These are phyloP conservation scores for Apiotrichum veenhuisii DNA, from an alignment of 1,284 basidiomycete species.

Conservation along the genomic window DNA sequence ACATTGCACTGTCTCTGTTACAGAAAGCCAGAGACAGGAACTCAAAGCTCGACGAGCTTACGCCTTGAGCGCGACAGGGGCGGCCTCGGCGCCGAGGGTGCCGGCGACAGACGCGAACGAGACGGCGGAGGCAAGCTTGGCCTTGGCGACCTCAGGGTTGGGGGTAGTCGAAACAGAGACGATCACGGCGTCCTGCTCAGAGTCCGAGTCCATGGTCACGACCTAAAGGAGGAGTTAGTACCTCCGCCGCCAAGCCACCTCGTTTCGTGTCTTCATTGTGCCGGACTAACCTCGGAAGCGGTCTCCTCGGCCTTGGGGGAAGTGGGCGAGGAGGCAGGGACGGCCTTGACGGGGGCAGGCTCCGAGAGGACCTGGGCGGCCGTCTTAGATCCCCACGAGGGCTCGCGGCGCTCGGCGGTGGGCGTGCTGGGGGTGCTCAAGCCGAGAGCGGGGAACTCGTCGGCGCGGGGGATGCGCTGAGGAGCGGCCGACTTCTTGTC, in stretches of 20 bases:
- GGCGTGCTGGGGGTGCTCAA: conserved; percentile 18
- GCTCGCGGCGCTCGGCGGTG: conserved; percentile 29
- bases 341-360: conserved; percentile 44
- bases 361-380: conserved; percentile 49
- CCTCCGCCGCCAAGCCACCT: not conserved
- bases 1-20: too few species aligned
- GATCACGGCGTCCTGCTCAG: conserved; percentile 48
- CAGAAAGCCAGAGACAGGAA: too few species aligned
- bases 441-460: conserved; percentile 50
- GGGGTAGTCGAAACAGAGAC: conserved; percentile 41
- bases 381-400: conserved; percentile 39
- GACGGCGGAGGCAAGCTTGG: conserved; percentile 25
- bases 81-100: conserved; percentile 14
- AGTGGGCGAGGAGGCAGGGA: conserved; percentile 9
- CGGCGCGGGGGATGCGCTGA: conserved; percentile 47
- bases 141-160: conserved; percentile 16
- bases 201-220: conserved; percentile 45
- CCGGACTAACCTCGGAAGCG: conserved; percentile 9
- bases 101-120: conserved; percentile 42
- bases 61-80: conserved; percentile 42
- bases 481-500: conserved; percentile 19
- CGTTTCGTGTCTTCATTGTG: not conserved
- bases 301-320: conserved; percentile 20
- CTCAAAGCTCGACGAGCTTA: conserved; percentile 14
- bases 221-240: conserved; percentile 19